Conservation (phyloP, 2,329 filamentous ascomycete genomes). For the Colletotrichum somersetense region DNA sequence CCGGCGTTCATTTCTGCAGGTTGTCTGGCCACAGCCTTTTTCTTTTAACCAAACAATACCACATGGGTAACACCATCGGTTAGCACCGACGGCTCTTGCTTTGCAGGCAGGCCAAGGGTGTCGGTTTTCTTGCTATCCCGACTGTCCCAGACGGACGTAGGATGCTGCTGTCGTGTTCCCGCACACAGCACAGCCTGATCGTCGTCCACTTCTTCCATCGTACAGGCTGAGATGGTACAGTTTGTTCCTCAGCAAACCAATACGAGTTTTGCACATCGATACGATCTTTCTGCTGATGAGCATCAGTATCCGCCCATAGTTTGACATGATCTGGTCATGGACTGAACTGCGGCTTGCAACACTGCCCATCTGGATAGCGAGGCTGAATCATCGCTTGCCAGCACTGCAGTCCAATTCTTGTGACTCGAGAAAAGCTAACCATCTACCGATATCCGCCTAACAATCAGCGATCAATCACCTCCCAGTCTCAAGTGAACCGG, state of each 20-base stretch:
- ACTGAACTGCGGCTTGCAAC: neutral
- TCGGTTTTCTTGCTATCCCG: too few species aligned
- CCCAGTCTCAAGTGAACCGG: conserved; percentile 7
- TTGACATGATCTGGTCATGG: neutral
- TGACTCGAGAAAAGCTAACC: conserved; percentile 1
- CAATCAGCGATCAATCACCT: conserved; percentile 2
- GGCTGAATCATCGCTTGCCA: neutral
- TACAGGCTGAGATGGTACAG: too few species aligned
- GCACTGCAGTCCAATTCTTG: neutral
- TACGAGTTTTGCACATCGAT: conserved; percentile 2
- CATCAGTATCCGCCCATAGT: neutral
- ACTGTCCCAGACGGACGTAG: too few species aligned
- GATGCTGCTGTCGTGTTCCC: too few species aligned
- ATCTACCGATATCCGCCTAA: neutral
- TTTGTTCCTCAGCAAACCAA: neutral
- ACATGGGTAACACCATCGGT: too few species aligned
- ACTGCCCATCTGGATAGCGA: neutral
- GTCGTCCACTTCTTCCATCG: too few species aligned
- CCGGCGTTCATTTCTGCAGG: too few species aligned
- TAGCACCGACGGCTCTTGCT: too few species aligned
- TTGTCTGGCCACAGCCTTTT: too few species aligned
- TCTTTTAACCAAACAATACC: too few species aligned
- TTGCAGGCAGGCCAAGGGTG: too few species aligned
- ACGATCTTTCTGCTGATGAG: neutral
- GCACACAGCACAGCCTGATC: too few species aligned